A percentile compares a stretch with the other conserved stretches of the same genome.
These are phyloP conservation scores for bread wheat (Triticum aestivum) DNA, from an alignment of 176 grass and related monocot genomes.

Conservation along the genomic window DNA sequence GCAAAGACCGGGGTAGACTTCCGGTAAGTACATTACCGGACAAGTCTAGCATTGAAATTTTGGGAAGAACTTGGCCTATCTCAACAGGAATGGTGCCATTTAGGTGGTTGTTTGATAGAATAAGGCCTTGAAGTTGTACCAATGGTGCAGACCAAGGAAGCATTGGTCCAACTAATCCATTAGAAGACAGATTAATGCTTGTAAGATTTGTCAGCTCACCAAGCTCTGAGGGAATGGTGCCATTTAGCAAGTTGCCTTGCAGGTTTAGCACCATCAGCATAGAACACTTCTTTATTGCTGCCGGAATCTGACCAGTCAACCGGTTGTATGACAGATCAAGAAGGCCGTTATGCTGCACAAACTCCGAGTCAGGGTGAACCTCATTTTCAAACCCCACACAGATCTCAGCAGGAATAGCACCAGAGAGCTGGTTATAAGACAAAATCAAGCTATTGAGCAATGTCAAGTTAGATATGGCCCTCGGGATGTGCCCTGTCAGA, in stretches of 20 bases:
- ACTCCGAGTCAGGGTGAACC: constrained; percentile 81
- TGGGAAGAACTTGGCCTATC: constrained; percentile 66
- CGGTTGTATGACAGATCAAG: constrained; percentile 88
- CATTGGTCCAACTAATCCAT: constrained; percentile 61
- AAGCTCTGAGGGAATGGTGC: constrained; percentile 76
- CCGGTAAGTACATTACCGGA: constrained; percentile 77
- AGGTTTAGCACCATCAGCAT: constrained; percentile 67
- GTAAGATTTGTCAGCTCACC: constrained; percentile 69
- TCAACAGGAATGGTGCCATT: constrained; percentile 64
- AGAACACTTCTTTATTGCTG: constrained; percentile 61
- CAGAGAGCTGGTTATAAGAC: constrained; percentile 74
- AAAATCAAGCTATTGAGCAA: constrained; percentile 85
- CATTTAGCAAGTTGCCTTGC: constrained; percentile 78
- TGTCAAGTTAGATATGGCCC: constrained; percentile 67
- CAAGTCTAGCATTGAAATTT: constrained; percentile 64
- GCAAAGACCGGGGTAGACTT: constrained; percentile 56
- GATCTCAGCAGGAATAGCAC: constrained; percentile 69
- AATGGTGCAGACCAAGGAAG: constrained; percentile 53
- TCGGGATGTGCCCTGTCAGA: constrained; percentile 65
- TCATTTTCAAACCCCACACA: constrained; percentile 72
- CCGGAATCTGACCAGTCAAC: constrained; percentile 70
- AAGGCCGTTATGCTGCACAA: constrained; percentile 87
- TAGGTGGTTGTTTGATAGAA: constrained; percentile 81
- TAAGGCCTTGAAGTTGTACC: constrained; percentile 72
- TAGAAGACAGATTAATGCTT: constrained; percentile 70